Conservation (phyloP, 495 filamentous ascomycete genomes). For the Penicillium psychrofluorescens region DNA sequence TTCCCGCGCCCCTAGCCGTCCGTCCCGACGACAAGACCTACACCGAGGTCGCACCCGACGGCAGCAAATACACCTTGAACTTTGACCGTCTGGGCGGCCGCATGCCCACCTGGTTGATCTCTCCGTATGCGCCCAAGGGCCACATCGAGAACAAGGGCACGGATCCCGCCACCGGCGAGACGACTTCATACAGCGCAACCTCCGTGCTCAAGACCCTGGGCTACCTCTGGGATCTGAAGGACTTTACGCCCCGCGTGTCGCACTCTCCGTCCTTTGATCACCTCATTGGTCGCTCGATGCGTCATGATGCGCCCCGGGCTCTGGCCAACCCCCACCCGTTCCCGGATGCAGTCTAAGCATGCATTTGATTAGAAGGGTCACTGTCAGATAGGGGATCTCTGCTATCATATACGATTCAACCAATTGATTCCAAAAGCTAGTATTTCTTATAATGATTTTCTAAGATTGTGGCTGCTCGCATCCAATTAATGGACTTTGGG, state of each 20-base stretch:
- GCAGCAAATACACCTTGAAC: constrained; percentile 32
- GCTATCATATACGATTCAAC: too few species aligned
- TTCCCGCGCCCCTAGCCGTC: constrained; percentile 35
- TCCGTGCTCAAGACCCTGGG: constrained; percentile 34
- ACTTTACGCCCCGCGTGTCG: constrained; percentile 32
- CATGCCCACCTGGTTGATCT: constrained; percentile 43
- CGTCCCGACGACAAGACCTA: constrained; percentile 34
- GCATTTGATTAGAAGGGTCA: too few species aligned
- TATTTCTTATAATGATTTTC: too few species aligned
- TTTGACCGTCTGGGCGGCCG: constrained; percentile 44
- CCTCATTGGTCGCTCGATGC: constrained; percentile 16
- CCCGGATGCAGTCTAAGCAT: too few species aligned
- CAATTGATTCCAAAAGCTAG: too few species aligned
- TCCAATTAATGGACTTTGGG: too few species aligned
- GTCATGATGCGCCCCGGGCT: constrained; percentile 13
- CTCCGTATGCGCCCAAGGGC: constrained; percentile 37
- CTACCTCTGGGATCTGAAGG: constrained; percentile 39
- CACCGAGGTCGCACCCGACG: constrained; percentile 33
- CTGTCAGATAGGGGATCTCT: too few species aligned
- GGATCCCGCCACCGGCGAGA: constrained; percentile 18
- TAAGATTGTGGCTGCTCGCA: too few species aligned
- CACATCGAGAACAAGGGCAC: constrained; percentile 39
- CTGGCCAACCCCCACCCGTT: constrained; percentile 8
- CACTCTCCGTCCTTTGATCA: constrained; percentile 35
- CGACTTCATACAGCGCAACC: constrained; percentile 29